phyloP scores from a whole-genome alignment of 2,329 filamentous ascomycete genomes.

The Fusarium caatingaense region DNA sequence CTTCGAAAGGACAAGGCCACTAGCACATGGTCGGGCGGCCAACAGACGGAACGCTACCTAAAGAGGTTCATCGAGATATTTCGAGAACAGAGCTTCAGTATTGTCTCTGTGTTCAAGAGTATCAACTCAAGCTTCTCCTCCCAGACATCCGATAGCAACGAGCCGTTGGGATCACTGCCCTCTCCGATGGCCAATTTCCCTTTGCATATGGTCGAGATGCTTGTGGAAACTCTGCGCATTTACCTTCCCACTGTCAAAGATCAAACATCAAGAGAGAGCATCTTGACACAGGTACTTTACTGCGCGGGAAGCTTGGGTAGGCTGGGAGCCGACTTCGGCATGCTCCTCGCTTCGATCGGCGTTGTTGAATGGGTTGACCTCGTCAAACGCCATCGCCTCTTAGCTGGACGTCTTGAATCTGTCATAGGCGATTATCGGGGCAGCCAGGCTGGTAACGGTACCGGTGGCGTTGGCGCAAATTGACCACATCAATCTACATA shows the following conservation, averaged over 20 bases:
- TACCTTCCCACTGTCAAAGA: conserved; percentile 89
- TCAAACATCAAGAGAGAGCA: conserved; percentile 81
- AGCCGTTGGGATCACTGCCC: conserved; percentile 70
- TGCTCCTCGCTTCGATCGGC: conserved; percentile 75
- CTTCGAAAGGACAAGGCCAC: conserved; percentile 58
- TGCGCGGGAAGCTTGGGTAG: conserved; percentile 91
- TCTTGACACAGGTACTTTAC: conserved; percentile 92
- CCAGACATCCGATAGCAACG: conserved; percentile 23
- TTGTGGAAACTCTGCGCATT: conserved; percentile 77
- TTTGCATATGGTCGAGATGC: conserved; percentile 81
- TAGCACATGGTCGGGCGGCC: conserved; percentile 73
- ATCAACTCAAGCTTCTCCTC: conserved; percentile 65
- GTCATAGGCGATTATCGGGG: conserved; percentile 67
- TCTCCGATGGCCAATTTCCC: conserved; percentile 86
- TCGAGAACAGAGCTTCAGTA: conserved; percentile 95
- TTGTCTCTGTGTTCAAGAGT: conserved; percentile 92
- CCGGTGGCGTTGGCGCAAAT: conserved; percentile 11
- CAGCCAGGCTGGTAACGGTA: conserved; percentile 11
- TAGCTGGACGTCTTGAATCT: conserved; percentile 82
- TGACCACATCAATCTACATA: conserved; percentile 1
- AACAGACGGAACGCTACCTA: conserved; percentile 92
- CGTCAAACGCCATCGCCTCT: conserved; percentile 85
- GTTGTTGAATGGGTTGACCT: conserved; percentile 86
- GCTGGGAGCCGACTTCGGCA: conserved; percentile 90
- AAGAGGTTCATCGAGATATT: conserved; percentile 98